Conservation (phyloP, 306 rosid species). For the Nissolia schottii region DNA sequence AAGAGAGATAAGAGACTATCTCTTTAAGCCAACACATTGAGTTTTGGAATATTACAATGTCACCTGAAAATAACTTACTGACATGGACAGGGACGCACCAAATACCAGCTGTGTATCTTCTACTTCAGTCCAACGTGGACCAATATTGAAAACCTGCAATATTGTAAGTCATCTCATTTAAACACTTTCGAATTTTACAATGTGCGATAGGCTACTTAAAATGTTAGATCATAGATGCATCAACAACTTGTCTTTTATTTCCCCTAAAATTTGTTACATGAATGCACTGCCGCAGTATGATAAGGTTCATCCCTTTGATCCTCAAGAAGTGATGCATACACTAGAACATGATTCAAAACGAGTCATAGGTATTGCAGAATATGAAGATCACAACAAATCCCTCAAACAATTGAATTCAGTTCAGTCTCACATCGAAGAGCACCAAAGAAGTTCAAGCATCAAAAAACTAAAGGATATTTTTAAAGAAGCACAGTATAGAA, state of each 20-base stretch:
- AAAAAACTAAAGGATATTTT: slow-evolving; percentile 33
- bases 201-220: not conserved
- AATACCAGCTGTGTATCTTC: slow-evolving; percentile 23
- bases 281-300: slow-evolving; percentile 41
- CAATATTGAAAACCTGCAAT: slow-evolving; percentile 24
- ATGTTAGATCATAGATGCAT: not conserved
- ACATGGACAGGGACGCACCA: slow-evolving; percentile 36
- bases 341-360: slow-evolving; percentile 19
- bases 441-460: slow-evolving; percentile 29
- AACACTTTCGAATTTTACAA: not conserved
- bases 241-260: not conserved
- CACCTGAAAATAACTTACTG: slow-evolving; percentile 9
- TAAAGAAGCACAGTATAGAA: slow-evolving; percentile 30
- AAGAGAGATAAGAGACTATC: not conserved
- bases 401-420: slow-evolving; percentile 13
- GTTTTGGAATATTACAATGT: slow-evolving; percentile 1
- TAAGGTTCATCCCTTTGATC: slow-evolving; percentile 54
- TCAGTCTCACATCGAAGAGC: slow-evolving; percentile 18
- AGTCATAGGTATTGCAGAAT: slow-evolving; percentile 20
- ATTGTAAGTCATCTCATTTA: slow-evolving; percentile 20
- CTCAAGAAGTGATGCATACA: slow-evolving; percentile 24
- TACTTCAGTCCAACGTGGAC: slow-evolving; percentile 22
- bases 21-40: slow-evolving; percentile 8
- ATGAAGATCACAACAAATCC: slow-evolving; percentile 30
- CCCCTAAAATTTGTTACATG: slow-evolving; percentile 10